Base-by-base conservation (phyloP, 345 rosid genomes). In the Salix suchowensis region DNA sequence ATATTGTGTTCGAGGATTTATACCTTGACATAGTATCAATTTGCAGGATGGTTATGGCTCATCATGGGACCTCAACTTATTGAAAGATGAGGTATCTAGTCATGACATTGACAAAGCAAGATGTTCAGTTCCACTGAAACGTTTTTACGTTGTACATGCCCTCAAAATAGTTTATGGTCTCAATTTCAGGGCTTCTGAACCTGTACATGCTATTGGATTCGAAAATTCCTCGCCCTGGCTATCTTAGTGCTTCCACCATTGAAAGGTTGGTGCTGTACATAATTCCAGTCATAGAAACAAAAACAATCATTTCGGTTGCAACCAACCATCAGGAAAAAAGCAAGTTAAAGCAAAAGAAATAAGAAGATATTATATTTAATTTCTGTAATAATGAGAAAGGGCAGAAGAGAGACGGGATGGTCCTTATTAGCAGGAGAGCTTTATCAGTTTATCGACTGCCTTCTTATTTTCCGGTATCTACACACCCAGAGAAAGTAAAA, bases 11-110 rank as follows among this genome's bases (percentile, higher is more conserved):
- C 6, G 12, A 18, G n/a, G 67, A 13, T 36, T 67, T 68, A n/a
- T 70, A 68, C 24, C 75, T 67, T 58, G 23, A 50, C 24, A 54
- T 55, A 18, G 14, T 72, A 68, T 84, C 68, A 36, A 26, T 82
- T 40, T 79, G 5, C 85, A 91, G 97, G 97, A 95, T 87, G 97
- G 98, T 24, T 90, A 91, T 86, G 90, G 87, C 77, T 78, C 84
- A 74, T 76, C 73, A 30, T 92, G 94, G 98, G 86, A 88, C 83
- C 90, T 78, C 46, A 80, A 81, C 77, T 79, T 89, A 74, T n/a
- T 93, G 82, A 79, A 84, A 76, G 92, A 88, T 73, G 92, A 95
- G 88, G 87, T 88, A 71, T 74, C 68, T 76, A 62, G 60, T 65
- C 74, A 76, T 78, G 81, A 75, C 72, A 90, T 93, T 40, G 86